Evolutionary conservation across 805 yeast species (phyloP).

Genomic region (Candida verbasci): DNA sequence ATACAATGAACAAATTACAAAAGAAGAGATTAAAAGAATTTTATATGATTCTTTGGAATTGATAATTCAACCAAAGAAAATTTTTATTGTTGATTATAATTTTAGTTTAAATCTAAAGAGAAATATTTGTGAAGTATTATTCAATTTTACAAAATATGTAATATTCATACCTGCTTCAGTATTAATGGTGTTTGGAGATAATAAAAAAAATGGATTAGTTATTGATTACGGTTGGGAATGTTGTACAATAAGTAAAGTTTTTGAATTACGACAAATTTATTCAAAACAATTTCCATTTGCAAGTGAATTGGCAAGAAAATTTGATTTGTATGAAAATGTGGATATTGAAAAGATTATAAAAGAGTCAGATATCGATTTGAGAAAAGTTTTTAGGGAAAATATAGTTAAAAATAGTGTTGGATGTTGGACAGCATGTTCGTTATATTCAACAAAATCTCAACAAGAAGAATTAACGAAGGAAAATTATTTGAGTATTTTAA

Average conservation of each 20-base stretch:
- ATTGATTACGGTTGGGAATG: slow-evolving; percentile 27
- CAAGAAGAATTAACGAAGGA: slow-evolving; percentile 12
- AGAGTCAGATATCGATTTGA: slow-evolving; percentile 16
- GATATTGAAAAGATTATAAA: slow-evolving; percentile 7
- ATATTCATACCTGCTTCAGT: slow-evolving; percentile 17
- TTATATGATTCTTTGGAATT: slow-evolving; percentile 13
- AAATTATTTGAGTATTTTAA: background rate
- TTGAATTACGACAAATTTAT: slow-evolving; percentile 20
- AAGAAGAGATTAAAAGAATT: slow-evolving; percentile 7
- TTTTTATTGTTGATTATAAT: slow-evolving; percentile 16
- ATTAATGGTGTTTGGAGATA: slow-evolving; percentile 18
- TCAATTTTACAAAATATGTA: slow-evolving; percentile 20
- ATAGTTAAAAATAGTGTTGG: slow-evolving; percentile 24
- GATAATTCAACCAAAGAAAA: slow-evolving; percentile 13
- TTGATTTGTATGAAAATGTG: slow-evolving; percentile 12
- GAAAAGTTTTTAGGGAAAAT: slow-evolving; percentile 14
- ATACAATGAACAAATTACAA: slow-evolving; percentile 5
- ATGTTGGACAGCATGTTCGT: slow-evolving; percentile 29
- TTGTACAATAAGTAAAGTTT: slow-evolving; percentile 13
- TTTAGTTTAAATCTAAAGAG: slow-evolving; percentile 14
- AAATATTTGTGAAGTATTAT: slow-evolving; percentile 16
- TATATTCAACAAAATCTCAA: slow-evolving; percentile 15
- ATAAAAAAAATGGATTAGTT: slow-evolving; percentile 21
- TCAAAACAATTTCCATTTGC: slow-evolving; percentile 9
- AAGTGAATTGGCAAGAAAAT: slow-evolving; percentile 7